These are phyloP conservation scores for Candolleomyces eurysporus DNA, from an alignment of 768 basidiomycete species.

Conservation along the genomic window DNA sequence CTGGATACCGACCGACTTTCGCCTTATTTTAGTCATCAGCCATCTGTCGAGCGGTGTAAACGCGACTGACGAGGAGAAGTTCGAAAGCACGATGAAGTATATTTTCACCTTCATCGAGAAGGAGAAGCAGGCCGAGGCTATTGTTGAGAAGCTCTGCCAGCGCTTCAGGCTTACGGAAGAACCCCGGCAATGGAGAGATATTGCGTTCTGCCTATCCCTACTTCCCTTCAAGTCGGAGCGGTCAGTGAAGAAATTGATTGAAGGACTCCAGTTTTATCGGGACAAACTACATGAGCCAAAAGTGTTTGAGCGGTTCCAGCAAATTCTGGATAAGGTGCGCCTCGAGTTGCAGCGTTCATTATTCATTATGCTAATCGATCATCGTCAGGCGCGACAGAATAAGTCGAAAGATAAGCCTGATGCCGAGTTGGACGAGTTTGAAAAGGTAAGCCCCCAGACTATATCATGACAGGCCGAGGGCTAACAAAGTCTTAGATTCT, in stretches of 20 bases:
- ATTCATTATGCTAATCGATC: not conserved
- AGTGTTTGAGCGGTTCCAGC: constrained; percentile 80
- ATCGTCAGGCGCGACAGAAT: constrained; percentile 71
- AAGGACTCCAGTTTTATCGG: constrained; percentile 88
- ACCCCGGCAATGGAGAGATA: constrained; percentile 94
- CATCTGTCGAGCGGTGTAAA: constrained; percentile 89
- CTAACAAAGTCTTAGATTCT: constrained; percentile 57
- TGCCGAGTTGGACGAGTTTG: constrained; percentile 92
- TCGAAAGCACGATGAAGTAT: constrained; percentile 90
- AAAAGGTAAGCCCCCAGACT: constrained; percentile 49
- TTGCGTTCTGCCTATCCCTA: constrained; percentile 91
- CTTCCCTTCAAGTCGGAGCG: constrained; percentile 97
- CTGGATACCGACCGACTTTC: constrained; percentile 6
- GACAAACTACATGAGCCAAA: constrained; percentile 91
- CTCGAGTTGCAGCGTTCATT: not conserved
- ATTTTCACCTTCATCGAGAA: constrained; percentile 98
- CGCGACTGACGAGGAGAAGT: constrained; percentile 88
- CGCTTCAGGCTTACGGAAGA: constrained; percentile 88
- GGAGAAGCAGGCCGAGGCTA: constrained; percentile 98
- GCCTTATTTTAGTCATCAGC: constrained; percentile 69
- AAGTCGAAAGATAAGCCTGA: constrained; percentile 93
- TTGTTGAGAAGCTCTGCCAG: constrained; percentile 97
- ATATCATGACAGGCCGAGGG: not conserved
- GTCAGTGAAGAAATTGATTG: constrained; percentile 94
- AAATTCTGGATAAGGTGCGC: constrained; percentile 85